These are phyloP conservation scores for Candida freyschussii DNA, from an alignment of 1,139 yeast genomes.

Conservation along the genomic window DNA sequence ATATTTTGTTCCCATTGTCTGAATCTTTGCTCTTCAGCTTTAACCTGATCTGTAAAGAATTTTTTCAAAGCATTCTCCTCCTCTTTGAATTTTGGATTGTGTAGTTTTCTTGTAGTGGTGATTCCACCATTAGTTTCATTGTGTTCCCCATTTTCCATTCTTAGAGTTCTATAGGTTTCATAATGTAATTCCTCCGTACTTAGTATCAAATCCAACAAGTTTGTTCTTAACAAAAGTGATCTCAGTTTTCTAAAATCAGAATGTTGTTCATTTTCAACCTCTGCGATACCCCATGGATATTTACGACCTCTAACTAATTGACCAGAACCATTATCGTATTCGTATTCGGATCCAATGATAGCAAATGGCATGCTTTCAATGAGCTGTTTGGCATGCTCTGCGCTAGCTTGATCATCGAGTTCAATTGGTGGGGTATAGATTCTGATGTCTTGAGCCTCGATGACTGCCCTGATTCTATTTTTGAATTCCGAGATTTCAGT, in stretches of 20 bases:
- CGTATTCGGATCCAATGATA: slow-evolving; percentile 85
- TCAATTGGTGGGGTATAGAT: slow-evolving; percentile 88
- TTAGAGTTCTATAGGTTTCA: slow-evolving; percentile 79
- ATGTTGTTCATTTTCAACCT: slow-evolving; percentile 92
- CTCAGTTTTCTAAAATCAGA: slow-evolving; percentile 94
- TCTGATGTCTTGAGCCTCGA: slow-evolving; percentile 86
- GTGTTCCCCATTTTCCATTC: slow-evolving; percentile 55
- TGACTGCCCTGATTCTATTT: slow-evolving; percentile 80
- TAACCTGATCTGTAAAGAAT: slow-evolving; percentile 96
- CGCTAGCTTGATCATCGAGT: slow-evolving; percentile 65
- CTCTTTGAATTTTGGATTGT: slow-evolving; percentile 91
- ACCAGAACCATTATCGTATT: slow-evolving; percentile 73
- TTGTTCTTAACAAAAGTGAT: slow-evolving; percentile 81
- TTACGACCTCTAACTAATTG: slow-evolving; percentile 81
- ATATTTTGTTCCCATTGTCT: slow-evolving; percentile 98
- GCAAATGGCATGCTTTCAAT: slow-evolving; percentile 95
- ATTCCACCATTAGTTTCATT: slow-evolving; percentile 37
- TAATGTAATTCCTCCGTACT: slow-evolving; percentile 92
- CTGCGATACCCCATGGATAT: slow-evolving; percentile 97
- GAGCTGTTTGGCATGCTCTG: slow-evolving; percentile 76
- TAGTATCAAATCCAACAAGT: slow-evolving; percentile 83
- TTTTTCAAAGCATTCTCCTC: slow-evolving; percentile 93
- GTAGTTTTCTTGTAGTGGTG: slow-evolving; percentile 39
- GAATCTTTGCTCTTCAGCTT: slow-evolving; percentile 94
- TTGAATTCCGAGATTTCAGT: slow-evolving; percentile 79